Base-by-base conservation (phyloP, 106 monocot species). In the Dendrobium nobile region DNA sequence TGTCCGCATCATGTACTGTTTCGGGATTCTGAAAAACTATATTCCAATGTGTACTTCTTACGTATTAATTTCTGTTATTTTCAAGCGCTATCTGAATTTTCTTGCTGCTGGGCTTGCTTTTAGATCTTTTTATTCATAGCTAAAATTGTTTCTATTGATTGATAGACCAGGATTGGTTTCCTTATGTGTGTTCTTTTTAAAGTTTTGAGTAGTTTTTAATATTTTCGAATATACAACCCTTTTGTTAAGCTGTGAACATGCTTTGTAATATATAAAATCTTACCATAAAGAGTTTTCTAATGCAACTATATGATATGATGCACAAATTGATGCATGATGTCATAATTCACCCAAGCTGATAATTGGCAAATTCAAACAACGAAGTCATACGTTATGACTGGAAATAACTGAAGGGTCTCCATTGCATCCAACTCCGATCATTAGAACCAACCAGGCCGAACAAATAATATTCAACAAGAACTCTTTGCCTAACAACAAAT, bases 131-230 rank as follows among this genome's bases (percentile, higher is more conserved):
- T 70, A 70, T 9, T 37, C 31, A 16, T 70, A 37, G 4, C 8
- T 70, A 70, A 70, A 70, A 61, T 70, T 70, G 13, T 70, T 70
- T 70, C 15, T 33, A 4, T 70, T 70, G 70, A 70, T 70, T 70
- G 70, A 33, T 28, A 28, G 31, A 11, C 70, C 15, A 31, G 15
- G 13, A 37, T 70, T 37, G 0, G 70, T 17, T 70, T 70, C 33
- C 11, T 70, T 37, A 15, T 70, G 27, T 37, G 13, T 26, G 28
- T 31, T 68, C 31, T 28, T 33, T 70, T 70, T 37, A 37, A 9
- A 58, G 58, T 19, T 58, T 61, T n/a, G 19, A 61, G n/a, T 64
- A 24, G 15, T 70, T 27, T 70, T 70, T 70, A 11, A 22, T 15
- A 37, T 70, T 70, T 70, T 70, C 11, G 15, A 13, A 31, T 70